Percentiles rank a stretch among this genome's conserved stretches.
Conservation (phyloP, 345 rosid species). For the Physaria fendleri region DNA sequence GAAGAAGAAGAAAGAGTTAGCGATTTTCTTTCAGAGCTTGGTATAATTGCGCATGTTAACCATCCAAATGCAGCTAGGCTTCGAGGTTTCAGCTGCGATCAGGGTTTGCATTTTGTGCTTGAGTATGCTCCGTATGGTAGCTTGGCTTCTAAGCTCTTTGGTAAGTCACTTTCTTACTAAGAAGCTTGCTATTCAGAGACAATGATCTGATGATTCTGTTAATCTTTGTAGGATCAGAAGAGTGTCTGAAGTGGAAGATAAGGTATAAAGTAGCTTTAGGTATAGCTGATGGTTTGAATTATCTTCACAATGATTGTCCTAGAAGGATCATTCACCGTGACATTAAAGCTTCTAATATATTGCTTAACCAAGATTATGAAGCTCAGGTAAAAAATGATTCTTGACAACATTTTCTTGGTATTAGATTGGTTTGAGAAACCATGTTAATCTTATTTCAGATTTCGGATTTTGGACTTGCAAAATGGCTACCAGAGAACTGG, state of each 20-base stretch:
- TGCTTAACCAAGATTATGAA: conserved; percentile 58
- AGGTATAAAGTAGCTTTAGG: conserved; percentile 74
- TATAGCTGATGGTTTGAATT: conserved; percentile 70
- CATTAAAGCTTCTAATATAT: conserved; percentile 86
- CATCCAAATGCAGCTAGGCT: conserved; percentile 80
- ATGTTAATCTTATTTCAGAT: conserved; percentile 29
- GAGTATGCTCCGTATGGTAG: conserved; percentile 76
- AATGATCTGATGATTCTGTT: neutral
- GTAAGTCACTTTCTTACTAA: conserved; percentile 25
- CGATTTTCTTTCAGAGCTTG: conserved; percentile 82
- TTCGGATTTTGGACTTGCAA: conserved; percentile 83
- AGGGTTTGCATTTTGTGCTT: conserved; percentile 80
- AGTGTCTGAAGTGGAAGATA: conserved; percentile 59
- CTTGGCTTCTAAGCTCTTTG: conserved; percentile 65
- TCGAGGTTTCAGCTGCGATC: conserved; percentile 70
- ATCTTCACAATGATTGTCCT: conserved; percentile 74
- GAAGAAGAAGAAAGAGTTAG: conserved; percentile 51
- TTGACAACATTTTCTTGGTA: neutral
- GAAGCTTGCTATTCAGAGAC: neutral
- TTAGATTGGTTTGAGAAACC: neutral
- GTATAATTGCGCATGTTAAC: conserved; percentile 89
- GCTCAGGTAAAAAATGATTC: conserved; percentile 50
- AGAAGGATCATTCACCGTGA: conserved; percentile 90
- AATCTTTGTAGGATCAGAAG: conserved; percentile 43
- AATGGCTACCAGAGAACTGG: conserved; percentile 98